Percentiles rank a stretch among this genome's conserved stretches.
These are phyloP conservation scores for Hura crepitans DNA, from an alignment of 441 rosid genomes.

Conservation along the genomic window DNA sequence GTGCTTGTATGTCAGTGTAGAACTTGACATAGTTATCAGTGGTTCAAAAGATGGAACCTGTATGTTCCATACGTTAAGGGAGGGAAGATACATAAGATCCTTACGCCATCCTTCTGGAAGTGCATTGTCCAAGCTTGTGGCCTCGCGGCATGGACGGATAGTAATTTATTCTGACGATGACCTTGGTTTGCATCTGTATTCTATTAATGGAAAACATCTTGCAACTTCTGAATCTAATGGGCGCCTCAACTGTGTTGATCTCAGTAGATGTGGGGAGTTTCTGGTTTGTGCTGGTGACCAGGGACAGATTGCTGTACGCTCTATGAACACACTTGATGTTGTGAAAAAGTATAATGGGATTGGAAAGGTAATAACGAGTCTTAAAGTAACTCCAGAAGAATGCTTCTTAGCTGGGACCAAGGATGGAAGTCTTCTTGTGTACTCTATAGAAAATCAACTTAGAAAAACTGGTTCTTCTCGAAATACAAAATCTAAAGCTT, in stretches of 20 bases:
- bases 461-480: slow-evolving; percentile 50
- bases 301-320: slow-evolving; percentile 84
- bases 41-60: slow-evolving; percentile 99
- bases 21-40: slow-evolving; percentile 94
- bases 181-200: slow-evolving; percentile 85
- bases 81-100: slow-evolving; percentile 93
- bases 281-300: slow-evolving; percentile 97
- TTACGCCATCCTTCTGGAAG: slow-evolving; percentile 80
- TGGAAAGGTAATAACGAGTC: slow-evolving; percentile 79
- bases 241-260: slow-evolving; percentile 87
- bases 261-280: slow-evolving; percentile 84
- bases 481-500: slow-evolving; percentile 45
- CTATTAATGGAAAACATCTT: slow-evolving; percentile 90
- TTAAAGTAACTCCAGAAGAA: slow-evolving; percentile 83
- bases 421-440: slow-evolving; percentile 92
- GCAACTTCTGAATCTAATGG: slow-evolving; percentile 94
- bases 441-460: slow-evolving; percentile 79
- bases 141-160: slow-evolving; percentile 78
- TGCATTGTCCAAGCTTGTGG: slow-evolving; percentile 83
- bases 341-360: slow-evolving; percentile 70
- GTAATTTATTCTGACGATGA: slow-evolving; percentile 86
- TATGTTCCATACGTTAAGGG: slow-evolving; percentile 80
- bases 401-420: slow-evolving; percentile 96
- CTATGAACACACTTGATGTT: slow-evolving; percentile 86
- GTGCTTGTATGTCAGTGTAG: slow-evolving; percentile 74